A percentile compares a stretch with the other conserved stretches of the same genome.
phyloP scores from a whole-genome alignment of 202 grass and related monocot genomes.

The Zoysia matrella region DNA sequence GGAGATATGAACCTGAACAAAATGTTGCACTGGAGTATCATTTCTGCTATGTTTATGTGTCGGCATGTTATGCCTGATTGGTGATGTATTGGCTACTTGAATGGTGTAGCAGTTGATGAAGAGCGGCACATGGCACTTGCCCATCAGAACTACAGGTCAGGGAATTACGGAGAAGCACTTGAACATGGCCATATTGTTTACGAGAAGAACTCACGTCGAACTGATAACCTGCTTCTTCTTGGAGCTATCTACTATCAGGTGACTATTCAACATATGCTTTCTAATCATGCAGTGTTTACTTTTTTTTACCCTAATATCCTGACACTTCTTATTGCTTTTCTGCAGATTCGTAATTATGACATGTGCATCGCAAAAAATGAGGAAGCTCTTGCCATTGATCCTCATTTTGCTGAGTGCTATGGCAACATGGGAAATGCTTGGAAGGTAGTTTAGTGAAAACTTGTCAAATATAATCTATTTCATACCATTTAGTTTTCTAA shows the following conservation, averaged over 20 bases:
- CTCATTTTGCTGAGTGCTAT: constrained; percentile 84
- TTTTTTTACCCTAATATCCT: constrained; percentile 27
- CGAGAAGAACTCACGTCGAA: constrained; percentile 59
- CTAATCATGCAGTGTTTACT: neutral
- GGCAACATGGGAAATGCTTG: constrained; percentile 98
- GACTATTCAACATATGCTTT: constrained; percentile 12
- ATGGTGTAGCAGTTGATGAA: constrained; percentile 63
- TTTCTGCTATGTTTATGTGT: neutral
- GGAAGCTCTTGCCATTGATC: constrained; percentile 85
- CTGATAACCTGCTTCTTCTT: constrained; percentile 82
- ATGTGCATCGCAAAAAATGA: constrained; percentile 90
- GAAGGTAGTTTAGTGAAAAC: constrained; percentile 62
- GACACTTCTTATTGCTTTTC: constrained; percentile 31
- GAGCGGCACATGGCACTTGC: constrained; percentile 55
- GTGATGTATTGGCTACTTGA: neutral
- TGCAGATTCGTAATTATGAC: constrained; percentile 79
- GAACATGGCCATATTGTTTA: constrained; percentile 65
- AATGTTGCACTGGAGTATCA: neutral
- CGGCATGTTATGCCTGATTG: constrained; percentile 3
- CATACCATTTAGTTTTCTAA: neutral
- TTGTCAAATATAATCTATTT: neutral
- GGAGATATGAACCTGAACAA: constrained; percentile 14
- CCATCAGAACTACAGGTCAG: constrained; percentile 75
- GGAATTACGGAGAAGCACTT: constrained; percentile 67
- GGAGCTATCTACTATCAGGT: constrained; percentile 93